Evolutionary conservation across 139 green algal genomes (phyloP).

Genomic region (Asterochloris sp.): DNA sequence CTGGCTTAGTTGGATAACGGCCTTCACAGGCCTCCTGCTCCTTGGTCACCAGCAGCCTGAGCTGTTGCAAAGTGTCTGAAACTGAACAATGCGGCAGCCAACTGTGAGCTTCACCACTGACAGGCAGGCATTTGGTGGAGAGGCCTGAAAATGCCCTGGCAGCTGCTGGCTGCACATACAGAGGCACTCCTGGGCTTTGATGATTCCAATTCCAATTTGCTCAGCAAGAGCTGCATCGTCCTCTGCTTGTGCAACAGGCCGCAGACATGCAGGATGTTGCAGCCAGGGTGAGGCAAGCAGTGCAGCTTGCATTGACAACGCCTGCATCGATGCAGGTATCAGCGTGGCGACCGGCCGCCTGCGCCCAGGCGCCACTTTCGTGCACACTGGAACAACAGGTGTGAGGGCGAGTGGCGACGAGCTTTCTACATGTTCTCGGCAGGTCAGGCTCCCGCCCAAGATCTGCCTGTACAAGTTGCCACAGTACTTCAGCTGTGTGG

Average conservation of each 20-base stretch:
- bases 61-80: not conserved
- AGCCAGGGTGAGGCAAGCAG: not conserved
- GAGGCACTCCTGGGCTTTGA: too few species aligned
- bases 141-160: too few species aligned
- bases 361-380: not conserved
- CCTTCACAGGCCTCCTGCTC: not conserved
- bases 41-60: not conserved
- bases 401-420: not conserved
- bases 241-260: not conserved
- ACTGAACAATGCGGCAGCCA: too few species aligned
- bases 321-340: too few species aligned
- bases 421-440: slow-evolving; percentile 8
- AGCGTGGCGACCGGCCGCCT: not conserved
- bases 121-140: too few species aligned
- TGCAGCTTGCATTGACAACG: not conserved
- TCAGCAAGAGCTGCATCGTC: not conserved
- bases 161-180: too few species aligned
- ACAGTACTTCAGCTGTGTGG: too few species aligned
- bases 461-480: too few species aligned
- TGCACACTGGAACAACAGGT: not conserved
- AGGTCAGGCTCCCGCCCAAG: not conserved
- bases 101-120: too few species aligned
- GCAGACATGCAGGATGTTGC: not conserved
- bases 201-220: too few species aligned
- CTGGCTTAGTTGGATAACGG: not conserved